Base-by-base conservation (phyloP, 805 yeast genomes). In the Millerago galiae region DNA sequence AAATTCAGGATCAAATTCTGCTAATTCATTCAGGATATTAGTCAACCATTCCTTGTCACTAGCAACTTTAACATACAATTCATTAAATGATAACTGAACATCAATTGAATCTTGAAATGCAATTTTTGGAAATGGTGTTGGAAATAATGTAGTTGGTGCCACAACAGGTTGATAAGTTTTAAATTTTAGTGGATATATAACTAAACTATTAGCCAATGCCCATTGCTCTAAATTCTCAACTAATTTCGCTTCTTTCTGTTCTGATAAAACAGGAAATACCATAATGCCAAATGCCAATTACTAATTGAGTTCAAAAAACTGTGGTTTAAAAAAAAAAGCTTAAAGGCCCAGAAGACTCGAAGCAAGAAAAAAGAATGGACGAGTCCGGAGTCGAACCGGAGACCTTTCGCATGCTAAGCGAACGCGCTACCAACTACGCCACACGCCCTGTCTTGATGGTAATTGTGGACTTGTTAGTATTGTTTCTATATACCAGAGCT, bases 141-240 rank as follows among this genome's bases (percentile, higher is more conserved):
- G 99, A 56, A 71, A 88, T 25, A 91, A 55, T 2, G 99, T 93
- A 9, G 88, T 79, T 31, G 99, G 99, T 2, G 96, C 96, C 40
- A 73, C 74, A 16, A 63, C 63, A 13, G 78, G 72, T 34, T 66
- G 66, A 51, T 65, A 71, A 17, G 55, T 47, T 11, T 65, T 47
- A 53, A 70, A 77, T 21, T 72, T 67, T 1, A 81, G 79, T 2
- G 89, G 88, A 53, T 85, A 82, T 80, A 90, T 81, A n/a, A 79
- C 73, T 35, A 90, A 67, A 3, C 97, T 96, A 63, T 87, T 78
- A 38, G 83, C 72, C 38, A 90, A 63, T 6, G 84, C 70, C 86
- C 93, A 89, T 49, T 89, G 95, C 38, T 74, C 71, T 27, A 83
- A 54, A 37, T 71, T 70, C 40, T 71, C 71, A 38, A 70, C 56